Evolutionary conservation across 164 flowering plant genomes (phyloP), one percentile per base, ranked within the genome.

Genomic region (Berberis thunbergii): DNA sequence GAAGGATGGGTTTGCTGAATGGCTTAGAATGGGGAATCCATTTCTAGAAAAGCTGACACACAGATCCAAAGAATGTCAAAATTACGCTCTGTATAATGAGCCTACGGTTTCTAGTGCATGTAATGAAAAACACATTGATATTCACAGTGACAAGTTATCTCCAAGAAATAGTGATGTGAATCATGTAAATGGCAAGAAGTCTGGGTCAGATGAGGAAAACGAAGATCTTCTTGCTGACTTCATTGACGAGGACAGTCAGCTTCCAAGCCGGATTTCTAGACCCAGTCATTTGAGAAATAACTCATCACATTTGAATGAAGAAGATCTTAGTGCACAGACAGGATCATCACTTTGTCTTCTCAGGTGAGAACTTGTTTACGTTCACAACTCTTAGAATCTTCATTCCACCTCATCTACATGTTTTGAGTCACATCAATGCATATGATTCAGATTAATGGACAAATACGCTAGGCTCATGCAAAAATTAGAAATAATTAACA

Each of bases 401-500:
- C 26, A 26, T 26, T 26, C 26, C 26, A 26, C 26, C 26, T 26
- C 26, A 26, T 26, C 26, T 52, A 48, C 13, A 11, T 52, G 13
- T 52, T 52, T 55, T 55, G 39, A 53, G 40, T 39, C 39, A 4
- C 39, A 39, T 55, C 41, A 13, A 57, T 57, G 12, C 6, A 42
- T 41, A 7, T 4, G 2, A 45, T 60, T 64, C 67, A 88, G 91
- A 83, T 81, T 81, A 61, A 88, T 88, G 97, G 99, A 95, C 74
- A 95, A 91, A 77, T 95, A 95, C 77, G 97, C 96, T 54, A 79
- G 99, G 84, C 86, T 95, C n/a, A 91, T 95, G 96, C 99, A 89
- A 80, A 95, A 89, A 73, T 65, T 95, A 62, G 96, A 89, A 79
- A 74, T 91, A 62, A 78, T 84, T 12, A 89, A 86, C 76, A 77